Base-by-base conservation (phyloP, 441 rosid species). In the Aleurites moluccanus region DNA sequence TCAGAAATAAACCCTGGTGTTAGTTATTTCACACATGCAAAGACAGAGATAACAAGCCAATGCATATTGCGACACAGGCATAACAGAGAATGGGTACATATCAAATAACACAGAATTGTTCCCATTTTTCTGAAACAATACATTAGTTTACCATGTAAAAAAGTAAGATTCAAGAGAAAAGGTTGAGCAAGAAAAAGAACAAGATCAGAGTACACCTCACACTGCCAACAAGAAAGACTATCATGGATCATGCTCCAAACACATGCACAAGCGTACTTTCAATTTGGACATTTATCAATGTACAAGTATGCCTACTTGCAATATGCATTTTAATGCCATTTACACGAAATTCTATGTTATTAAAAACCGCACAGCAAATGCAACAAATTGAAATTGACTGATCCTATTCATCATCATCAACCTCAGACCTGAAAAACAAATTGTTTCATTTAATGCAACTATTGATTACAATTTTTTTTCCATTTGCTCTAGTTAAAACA, bases 381-480 rank as follows among this genome's bases (percentile, higher is more conserved):
- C 40, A 38, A 38, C 40, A 5, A 35, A 35, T 38, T 38, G 40
- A 38, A 38, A 38, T 38, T 38, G 6, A 38, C 1, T 1, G 6
- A n/a, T 38, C 8, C 8, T 38, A 6, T 38, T 6, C 40, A n/a
- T n/a, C n/a, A 38, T 5, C 40, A 35, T 35, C 40, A 35, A 35
- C 40, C 40, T 35, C 6, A 35, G 40, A 5, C 40, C 40, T 35
- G 40, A 35, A 35, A 38, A 38, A 6, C 40, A 38, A 38, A 6
- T 38, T 38, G 9, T 38, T 25, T 33, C 62, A 73, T 20, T 61
- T 20, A 62, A 62, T 72, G 60, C 52, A 69, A 56, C 20, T 69
- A 70, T 0, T 33, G 0, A 9, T 9, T 13, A 10, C 16, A 56
- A 14, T n/a, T n/a, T 10, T 10, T 38, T 21, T 63, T 21, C 69